Evolutionary conservation across 371 early-diverging fungal species (phyloP).

Genomic region (Smittium mucronatum): DNA sequence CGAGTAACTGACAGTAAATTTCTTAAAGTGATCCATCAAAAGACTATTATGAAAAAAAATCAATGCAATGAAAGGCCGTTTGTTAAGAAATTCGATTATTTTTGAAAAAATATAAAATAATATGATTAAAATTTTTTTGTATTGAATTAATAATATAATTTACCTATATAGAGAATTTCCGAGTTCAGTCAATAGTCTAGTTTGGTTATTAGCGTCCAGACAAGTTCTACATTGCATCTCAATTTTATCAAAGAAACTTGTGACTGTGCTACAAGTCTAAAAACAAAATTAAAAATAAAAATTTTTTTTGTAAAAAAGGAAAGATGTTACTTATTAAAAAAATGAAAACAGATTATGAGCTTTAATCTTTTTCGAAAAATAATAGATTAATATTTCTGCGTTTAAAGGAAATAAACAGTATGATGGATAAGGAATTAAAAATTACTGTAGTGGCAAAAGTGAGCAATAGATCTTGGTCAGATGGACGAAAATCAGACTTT

Average conservation of each 20-base stretch:
- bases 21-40: conserved; percentile 80
- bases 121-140: background rate
- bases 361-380: background rate
- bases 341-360: background rate
- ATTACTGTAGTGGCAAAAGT: conserved; percentile 17
- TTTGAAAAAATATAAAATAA: background rate
- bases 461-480: conserved; percentile 52
- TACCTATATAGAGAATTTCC: conserved; percentile 68
- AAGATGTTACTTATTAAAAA: background rate
- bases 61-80: background rate
- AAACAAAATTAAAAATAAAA: background rate
- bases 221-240: conserved; percentile 41
- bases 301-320: background rate
- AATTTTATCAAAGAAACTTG: conserved; percentile 51
- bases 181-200: conserved; percentile 58
- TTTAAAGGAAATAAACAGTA: conserved; percentile 42
- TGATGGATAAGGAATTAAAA: too few relatives aligned
- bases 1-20: conserved; percentile 52
- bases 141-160: conserved; percentile 12
- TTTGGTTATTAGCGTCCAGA: conserved; percentile 68
- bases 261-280: conserved; percentile 52
- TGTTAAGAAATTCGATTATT: background rate
- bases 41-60: conserved; percentile 2
- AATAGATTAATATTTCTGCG: too few relatives aligned
- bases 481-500: conserved; percentile 62